Base-by-base conservation (phyloP, 495 filamentous ascomycete genomes). In the Podospora bellae-mahoneyi region DNA sequence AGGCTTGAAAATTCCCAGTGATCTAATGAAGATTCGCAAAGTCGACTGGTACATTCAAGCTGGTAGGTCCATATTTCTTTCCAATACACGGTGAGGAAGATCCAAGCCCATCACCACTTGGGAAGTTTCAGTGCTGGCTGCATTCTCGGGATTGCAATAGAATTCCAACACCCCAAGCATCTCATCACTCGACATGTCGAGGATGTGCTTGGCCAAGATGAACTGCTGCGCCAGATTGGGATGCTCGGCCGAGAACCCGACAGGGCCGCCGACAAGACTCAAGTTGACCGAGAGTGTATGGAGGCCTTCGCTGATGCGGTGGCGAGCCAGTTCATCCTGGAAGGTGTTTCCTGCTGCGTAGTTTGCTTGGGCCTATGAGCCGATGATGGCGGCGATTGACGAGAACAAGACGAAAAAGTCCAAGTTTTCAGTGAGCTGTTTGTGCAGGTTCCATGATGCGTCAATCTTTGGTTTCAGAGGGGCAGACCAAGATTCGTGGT, bases 341-440 rank as follows among this genome's bases (percentile, higher is more conserved):
- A 84, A 88, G n/a, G 82, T 82, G 69, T 87, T 88, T 18, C 82
- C 85, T 3, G 85, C 84, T 6, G 83, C 78, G 71, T 90, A 90
- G 16, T 84, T 83, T 20, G 83, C 78, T 76, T 90, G 88, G 0
- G 81, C 81, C 27, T 74, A 69, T 34, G 71, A 81, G 2, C 88
- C 88, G 32, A 86, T 71, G 5, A 84, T 74, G 34, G 75, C 85
- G 5, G 83, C 76, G 81, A 34, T 78, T 9, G 69, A 70, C 13
- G 66, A 68, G 26, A 88, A 74, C 53, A 81, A 75, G 59, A 88
- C 72, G 71, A 89, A 89, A 77, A 90, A 90, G 69, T 89, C 87
- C 0, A 89, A 74, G 56, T 74, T 72, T 28, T 72, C 71, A 0
- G 44, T 62, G 9, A 71, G 62, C 18, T 16, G 26, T 3, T 69